A percentile compares a stretch with the other conserved stretches of the same genome.
Conservation (phyloP, 805 yeast species). For the Candida railenensis region DNA sequence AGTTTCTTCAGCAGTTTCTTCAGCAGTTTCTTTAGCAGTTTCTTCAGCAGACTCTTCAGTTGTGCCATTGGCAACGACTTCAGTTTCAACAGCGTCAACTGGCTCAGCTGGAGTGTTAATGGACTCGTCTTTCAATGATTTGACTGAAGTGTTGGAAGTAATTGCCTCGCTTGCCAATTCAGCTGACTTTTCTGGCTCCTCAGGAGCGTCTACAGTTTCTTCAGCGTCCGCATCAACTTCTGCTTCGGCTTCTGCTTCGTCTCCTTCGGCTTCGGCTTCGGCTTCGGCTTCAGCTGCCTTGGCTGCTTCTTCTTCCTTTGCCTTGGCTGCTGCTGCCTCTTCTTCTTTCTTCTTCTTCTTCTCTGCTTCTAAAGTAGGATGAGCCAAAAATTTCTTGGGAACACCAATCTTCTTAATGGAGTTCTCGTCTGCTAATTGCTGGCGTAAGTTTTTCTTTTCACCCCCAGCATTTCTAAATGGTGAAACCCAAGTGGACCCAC, state of each 20-base stretch:
- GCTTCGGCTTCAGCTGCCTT: constrained; percentile 31
- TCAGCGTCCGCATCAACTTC: constrained; percentile 5
- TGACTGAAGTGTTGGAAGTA: constrained; percentile 21
- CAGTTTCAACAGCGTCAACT: constrained; percentile 17
- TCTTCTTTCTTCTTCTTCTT: constrained; percentile 29
- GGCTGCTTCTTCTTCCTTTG: constrained; percentile 37
- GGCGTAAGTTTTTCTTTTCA: constrained; percentile 27
- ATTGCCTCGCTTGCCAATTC: neutral
- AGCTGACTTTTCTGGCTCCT: neutral
- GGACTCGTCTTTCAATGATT: constrained; percentile 20
- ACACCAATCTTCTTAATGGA: constrained; percentile 31
- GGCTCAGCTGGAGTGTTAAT: constrained; percentile 7
- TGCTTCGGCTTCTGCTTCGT: constrained; percentile 1
- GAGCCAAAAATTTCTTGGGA: constrained; percentile 40
- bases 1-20: constrained; percentile 13
- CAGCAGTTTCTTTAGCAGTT: constrained; percentile 11
- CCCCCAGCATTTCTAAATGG: constrained; percentile 34
- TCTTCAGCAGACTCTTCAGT: constrained; percentile 8
- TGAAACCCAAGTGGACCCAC: constrained; percentile 37
- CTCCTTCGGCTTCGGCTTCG: constrained; percentile 6
- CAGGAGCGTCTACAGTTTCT: neutral
- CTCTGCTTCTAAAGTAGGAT: constrained; percentile 37
- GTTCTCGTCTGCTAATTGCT: constrained; percentile 36
- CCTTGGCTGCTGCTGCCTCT: constrained; percentile 20
- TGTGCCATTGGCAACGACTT: constrained; percentile 14